A percentile compares a stretch with the other conserved stretches of the same genome.
phyloP scores from a whole-genome alignment of 2,329 filamentous ascomycete species.

The Colletotrichum karsti region DNA sequence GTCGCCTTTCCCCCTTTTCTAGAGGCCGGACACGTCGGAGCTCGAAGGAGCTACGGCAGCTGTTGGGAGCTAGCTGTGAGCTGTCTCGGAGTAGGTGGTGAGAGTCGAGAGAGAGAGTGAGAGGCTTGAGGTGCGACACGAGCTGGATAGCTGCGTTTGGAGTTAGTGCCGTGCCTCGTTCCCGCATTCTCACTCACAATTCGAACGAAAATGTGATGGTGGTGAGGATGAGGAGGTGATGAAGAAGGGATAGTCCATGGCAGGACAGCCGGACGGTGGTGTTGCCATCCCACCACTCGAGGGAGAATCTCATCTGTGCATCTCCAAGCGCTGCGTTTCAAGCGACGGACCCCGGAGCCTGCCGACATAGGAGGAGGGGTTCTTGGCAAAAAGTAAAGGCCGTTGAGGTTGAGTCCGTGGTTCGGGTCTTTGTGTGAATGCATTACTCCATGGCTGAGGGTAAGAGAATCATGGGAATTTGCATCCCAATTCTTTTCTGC shows the following conservation, averaged over 20 bases:
- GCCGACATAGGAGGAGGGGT: background rate
- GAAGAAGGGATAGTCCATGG: conserved; percentile 4
- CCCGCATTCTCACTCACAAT: background rate
- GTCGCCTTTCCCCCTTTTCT: background rate
- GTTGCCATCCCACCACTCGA: conserved; percentile 2
- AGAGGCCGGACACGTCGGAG: background rate
- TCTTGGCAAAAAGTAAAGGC: background rate
- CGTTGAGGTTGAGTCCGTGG: background rate
- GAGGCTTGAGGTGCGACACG: background rate
- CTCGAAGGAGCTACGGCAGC: background rate
- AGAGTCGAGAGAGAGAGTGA: background rate
- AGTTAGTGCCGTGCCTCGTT: background rate
- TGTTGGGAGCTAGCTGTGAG: background rate
- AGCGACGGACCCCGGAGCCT: conserved; percentile 23
- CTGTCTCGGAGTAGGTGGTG: background rate
- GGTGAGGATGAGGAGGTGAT: background rate
- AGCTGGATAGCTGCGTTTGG: background rate
- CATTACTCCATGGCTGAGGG: conserved; percentile 29
- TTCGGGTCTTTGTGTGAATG: background rate
- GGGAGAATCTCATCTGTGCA: conserved; percentile 18
- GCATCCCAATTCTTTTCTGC: background rate
- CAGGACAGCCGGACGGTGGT: background rate
- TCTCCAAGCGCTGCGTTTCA: conserved; percentile 26
- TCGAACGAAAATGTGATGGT: background rate
- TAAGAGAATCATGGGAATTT: conserved; percentile 16